Percentiles rank a stretch among this genome's conserved stretches.
These are phyloP conservation scores for Aspergillus kassunensis DNA, from an alignment of 495 filamentous ascomycete genomes.

Conservation along the genomic window DNA sequence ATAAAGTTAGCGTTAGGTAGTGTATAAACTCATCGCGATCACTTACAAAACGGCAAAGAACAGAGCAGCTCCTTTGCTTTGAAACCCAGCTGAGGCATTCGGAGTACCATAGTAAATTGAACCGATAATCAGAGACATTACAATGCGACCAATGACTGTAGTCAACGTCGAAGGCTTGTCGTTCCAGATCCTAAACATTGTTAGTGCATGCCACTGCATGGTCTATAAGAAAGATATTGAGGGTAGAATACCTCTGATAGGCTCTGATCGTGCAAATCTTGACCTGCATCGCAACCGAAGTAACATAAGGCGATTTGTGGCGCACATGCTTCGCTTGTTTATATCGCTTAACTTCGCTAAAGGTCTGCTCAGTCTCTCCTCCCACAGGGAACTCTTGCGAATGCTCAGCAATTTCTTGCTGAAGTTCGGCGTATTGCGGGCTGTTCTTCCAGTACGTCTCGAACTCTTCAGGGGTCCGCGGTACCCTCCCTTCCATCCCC, in stretches of 20 bases:
- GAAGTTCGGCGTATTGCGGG: constrained; percentile 42
- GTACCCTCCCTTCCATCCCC: constrained; percentile 61
- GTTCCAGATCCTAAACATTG: constrained; percentile 51
- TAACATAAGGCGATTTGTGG: constrained; percentile 42
- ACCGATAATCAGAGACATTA: constrained; percentile 79
- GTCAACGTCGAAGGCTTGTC: constrained; percentile 74
- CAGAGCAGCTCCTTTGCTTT: constrained; percentile 72
- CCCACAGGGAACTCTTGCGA: constrained; percentile 36
- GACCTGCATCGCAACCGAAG: constrained; percentile 45
- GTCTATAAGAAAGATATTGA: constrained; percentile 12
- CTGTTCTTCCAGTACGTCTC: constrained; percentile 58
- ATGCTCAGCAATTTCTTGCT: constrained; percentile 48
- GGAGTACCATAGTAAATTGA: constrained; percentile 79
- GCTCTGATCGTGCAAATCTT: constrained; percentile 47
- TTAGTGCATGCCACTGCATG: no score
- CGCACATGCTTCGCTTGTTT: constrained; percentile 43
- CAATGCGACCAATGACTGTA: constrained; percentile 71
- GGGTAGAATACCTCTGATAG: constrained; percentile 39
- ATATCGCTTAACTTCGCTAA: constrained; percentile 29
- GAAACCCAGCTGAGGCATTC: constrained; percentile 62
- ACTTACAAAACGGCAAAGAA: constrained; percentile 89
- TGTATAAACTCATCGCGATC: constrained; percentile 24
- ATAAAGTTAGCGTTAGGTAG: constrained; percentile 48
- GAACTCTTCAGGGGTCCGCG: constrained; percentile 68
- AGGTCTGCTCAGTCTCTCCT: constrained; percentile 27